These are phyloP conservation scores for Scleroderma citrinum DNA, from an alignment of 768 basidiomycete genomes.

Conservation along the genomic window DNA sequence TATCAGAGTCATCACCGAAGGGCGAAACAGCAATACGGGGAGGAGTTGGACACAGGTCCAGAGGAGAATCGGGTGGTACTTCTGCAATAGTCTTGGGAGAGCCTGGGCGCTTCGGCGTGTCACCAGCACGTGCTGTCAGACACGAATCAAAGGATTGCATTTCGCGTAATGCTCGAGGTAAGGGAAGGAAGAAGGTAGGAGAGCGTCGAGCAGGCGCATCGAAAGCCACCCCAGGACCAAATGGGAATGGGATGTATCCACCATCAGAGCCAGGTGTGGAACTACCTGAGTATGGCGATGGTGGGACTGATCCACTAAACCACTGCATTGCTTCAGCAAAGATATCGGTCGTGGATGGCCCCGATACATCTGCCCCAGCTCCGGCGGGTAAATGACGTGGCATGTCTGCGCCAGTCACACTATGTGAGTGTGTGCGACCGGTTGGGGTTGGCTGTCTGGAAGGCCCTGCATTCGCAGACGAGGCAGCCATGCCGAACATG, in stretches of 20 bases:
- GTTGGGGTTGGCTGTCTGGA: conserved; percentile 27
- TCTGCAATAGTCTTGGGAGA: conserved; percentile 8
- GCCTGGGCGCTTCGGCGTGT: conserved; percentile 16
- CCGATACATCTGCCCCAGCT: conserved; percentile 23
- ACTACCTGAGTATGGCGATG: conserved; percentile 33
- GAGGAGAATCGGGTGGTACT: background rate
- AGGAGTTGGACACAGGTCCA: too few relatives aligned
- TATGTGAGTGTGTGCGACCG: conserved; percentile 70
- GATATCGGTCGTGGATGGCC: conserved; percentile 39
- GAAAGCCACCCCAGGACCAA: conserved; percentile 58
- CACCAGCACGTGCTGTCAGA: conserved; percentile 61
- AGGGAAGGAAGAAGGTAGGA: conserved; percentile 35
- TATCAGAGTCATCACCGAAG: conserved; percentile 25
- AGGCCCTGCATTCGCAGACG: conserved; percentile 28
- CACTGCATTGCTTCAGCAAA: conserved; percentile 67
- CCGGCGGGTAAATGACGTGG: conserved; percentile 33
- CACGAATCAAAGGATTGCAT: conserved; percentile 88
- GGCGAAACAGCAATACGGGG: conserved; percentile 21
- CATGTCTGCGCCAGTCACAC: conserved; percentile 67
- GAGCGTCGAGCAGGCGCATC: conserved; percentile 50
- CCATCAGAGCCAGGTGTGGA: conserved; percentile 15
- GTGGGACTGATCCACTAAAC: conserved; percentile 30
- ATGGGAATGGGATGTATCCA: conserved; percentile 44
- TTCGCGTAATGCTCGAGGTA: conserved; percentile 60
- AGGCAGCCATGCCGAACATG: conserved; percentile 24